Conservation (phyloP, 179 eudicot species). For the Drosera spatulata region DNA sequence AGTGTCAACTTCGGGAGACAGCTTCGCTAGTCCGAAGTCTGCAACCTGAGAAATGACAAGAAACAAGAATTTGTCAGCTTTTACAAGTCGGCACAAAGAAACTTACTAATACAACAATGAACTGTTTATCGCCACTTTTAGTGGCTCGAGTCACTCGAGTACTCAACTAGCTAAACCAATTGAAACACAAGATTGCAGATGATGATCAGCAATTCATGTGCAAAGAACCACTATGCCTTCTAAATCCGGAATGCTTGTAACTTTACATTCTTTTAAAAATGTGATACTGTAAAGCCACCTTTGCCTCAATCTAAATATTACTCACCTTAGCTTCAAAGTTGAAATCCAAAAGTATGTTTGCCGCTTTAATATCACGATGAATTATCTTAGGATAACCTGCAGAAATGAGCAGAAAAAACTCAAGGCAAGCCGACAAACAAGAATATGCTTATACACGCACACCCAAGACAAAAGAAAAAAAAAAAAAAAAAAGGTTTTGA, state of each 20-base stretch:
- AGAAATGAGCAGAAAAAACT: constrained; percentile 2
- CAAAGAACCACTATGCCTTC: too few relatives aligned
- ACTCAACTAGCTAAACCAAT: too few relatives aligned
- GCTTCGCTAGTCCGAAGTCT: constrained; percentile 94
- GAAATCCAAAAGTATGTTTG: constrained; percentile 81
- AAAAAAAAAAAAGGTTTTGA: constrained; percentile 1
- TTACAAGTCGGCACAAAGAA: not conserved
- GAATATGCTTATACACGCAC: not conserved
- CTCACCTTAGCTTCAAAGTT: constrained; percentile 81
- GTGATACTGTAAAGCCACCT: too few relatives aligned
- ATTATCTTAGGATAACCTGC: constrained; percentile 94
- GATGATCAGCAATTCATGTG: too few relatives aligned
- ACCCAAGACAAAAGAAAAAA: not conserved
- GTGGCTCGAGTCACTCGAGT: too few relatives aligned
- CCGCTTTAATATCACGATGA: constrained; percentile 84
- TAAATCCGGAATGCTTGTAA: too few relatives aligned
- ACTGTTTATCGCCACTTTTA: too few relatives aligned
- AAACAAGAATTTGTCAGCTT: too few relatives aligned
- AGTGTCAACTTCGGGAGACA: constrained; percentile 68
- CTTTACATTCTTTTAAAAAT: too few relatives aligned
- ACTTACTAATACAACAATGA: not conserved
- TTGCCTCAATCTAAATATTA: not conserved
- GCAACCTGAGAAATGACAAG: constrained; percentile 53
- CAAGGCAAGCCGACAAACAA: not conserved
- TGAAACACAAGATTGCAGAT: too few relatives aligned